Conservation (phyloP, 768 basidiomycete species). For the Mycena albidolilacea region DNA sequence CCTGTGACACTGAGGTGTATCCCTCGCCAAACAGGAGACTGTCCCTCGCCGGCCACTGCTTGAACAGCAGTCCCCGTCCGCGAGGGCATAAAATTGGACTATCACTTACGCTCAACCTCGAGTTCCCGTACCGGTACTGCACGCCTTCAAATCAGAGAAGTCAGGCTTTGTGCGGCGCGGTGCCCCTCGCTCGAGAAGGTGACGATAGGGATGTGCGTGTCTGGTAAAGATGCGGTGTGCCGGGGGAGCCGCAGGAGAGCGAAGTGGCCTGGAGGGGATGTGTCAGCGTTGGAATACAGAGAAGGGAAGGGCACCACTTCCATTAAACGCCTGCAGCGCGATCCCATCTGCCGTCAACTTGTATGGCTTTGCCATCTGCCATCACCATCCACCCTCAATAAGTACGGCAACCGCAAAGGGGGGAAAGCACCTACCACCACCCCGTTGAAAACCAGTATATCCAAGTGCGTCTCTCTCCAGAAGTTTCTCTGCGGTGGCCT, state of each 20-base stretch:
- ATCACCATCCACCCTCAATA: not conserved
- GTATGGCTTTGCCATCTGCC: not conserved
- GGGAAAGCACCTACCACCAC: not conserved
- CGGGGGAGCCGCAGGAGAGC: not conserved
- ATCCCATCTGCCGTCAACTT: not conserved
- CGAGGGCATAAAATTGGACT: too few relatives aligned
- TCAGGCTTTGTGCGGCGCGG: not conserved
- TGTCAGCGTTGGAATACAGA: not conserved
- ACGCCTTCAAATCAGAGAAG: not conserved
- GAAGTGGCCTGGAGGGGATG: not conserved
- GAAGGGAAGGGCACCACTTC: not conserved
- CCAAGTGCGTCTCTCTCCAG: not conserved
- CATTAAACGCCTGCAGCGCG: not conserved
- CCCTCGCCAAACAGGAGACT: too few relatives aligned
- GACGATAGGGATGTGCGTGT: not conserved
- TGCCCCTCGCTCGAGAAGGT: not conserved
- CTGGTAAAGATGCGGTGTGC: not conserved
- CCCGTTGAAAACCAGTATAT: not conserved
- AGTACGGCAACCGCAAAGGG: not conserved
- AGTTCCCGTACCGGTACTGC: not conserved
- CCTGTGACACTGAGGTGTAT: too few relatives aligned
- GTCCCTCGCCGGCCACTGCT: too few relatives aligned
- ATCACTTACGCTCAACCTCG: too few relatives aligned
- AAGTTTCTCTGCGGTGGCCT: not conserved
- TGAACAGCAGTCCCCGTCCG: too few relatives aligned